Conservation (phyloP, 768 basidiomycete genomes). For the Lactarius sp. region DNA sequence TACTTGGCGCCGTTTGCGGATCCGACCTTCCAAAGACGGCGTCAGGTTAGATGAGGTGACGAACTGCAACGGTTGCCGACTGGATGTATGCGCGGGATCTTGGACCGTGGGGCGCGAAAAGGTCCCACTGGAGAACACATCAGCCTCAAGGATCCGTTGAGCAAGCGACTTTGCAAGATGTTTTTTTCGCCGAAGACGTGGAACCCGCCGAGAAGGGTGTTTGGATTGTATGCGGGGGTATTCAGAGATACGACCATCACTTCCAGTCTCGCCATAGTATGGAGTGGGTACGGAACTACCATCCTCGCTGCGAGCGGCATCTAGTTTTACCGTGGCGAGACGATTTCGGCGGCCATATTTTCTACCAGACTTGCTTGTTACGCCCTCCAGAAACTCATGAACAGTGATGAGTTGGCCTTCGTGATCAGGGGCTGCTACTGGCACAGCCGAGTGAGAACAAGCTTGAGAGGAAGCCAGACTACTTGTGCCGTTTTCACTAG, state of each 20-base stretch:
- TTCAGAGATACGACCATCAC: not conserved
- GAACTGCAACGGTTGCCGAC: slow-evolving; percentile 22
- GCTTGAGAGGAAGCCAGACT: not conserved
- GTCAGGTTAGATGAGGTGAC: slow-evolving; percentile 7
- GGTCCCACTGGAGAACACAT: slow-evolving; percentile 21
- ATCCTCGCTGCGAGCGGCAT: not conserved
- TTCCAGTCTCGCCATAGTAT: not conserved
- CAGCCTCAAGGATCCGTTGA: slow-evolving; percentile 25
- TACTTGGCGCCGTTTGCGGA: not conserved
- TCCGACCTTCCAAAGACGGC: slow-evolving; percentile 10
- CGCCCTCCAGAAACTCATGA: slow-evolving; percentile 9
- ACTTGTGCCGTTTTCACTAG: not conserved
- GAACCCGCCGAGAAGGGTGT: not conserved
- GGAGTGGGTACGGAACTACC: not conserved
- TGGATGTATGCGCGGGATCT: slow-evolving; percentile 15
- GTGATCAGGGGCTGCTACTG: not conserved
- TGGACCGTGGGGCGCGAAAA: not conserved
- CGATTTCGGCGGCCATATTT: slow-evolving; percentile 12
- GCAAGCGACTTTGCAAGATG: slow-evolving; percentile 19
- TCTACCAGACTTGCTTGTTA: not conserved
- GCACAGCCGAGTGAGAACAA: not conserved
- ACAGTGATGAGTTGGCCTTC: slow-evolving; percentile 7
- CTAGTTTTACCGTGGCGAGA: not conserved
- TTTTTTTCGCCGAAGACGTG: slow-evolving; percentile 13
- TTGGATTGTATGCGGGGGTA: not conserved